phyloP scores from a whole-genome alignment of 2,329 filamentous ascomycete genomes.

The Trichoderma asperellum region DNA sequence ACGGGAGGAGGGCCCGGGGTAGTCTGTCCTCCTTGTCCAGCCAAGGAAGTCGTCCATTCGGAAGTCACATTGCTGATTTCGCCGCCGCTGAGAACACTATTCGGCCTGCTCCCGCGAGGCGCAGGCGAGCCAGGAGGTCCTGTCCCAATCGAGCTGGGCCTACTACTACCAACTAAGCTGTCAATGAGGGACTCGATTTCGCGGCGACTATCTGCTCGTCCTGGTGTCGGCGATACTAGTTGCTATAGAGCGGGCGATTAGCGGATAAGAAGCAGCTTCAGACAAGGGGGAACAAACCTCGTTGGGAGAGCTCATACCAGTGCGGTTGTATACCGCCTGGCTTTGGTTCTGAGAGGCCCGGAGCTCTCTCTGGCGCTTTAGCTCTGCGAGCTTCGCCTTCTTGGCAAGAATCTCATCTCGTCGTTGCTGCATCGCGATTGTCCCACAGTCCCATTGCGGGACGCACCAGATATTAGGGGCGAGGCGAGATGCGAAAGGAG shows the following conservation, averaged over 20 bases:
- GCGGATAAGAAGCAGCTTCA: conserved; percentile 12
- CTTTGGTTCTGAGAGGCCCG: conserved; percentile 58
- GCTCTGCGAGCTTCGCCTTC: conserved; percentile 93
- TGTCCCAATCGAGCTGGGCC: conserved; percentile 69
- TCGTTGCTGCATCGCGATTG: conserved; percentile 70
- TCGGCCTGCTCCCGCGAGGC: conserved; percentile 75
- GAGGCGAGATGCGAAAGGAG: conserved; percentile 11
- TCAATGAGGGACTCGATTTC: conserved; percentile 87
- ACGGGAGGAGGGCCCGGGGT: conserved; percentile 43
- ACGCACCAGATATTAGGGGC: conserved; percentile 31
- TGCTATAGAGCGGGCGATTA: conserved; percentile 31
- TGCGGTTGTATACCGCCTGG: conserved; percentile 71
- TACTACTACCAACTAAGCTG: conserved; percentile 77
- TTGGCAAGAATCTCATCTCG: conserved; percentile 97
- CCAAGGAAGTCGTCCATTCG: conserved; percentile 57
- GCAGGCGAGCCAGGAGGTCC: conserved; percentile 67
- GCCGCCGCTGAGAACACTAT: conserved; percentile 81
- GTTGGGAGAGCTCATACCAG: conserved; percentile 67
- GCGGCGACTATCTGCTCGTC: conserved; percentile 68
- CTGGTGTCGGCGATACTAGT: conserved; percentile 70
- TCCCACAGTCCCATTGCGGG: conserved; percentile 54
- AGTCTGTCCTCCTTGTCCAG: conserved; percentile 41
- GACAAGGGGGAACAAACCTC: conserved; percentile 62
- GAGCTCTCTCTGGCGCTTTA: conserved; percentile 88
- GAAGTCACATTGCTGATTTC: conserved; percentile 78